Conservation (phyloP, 1,284 basidiomycete species). For the Wallemia ichthyophaga region DNA sequence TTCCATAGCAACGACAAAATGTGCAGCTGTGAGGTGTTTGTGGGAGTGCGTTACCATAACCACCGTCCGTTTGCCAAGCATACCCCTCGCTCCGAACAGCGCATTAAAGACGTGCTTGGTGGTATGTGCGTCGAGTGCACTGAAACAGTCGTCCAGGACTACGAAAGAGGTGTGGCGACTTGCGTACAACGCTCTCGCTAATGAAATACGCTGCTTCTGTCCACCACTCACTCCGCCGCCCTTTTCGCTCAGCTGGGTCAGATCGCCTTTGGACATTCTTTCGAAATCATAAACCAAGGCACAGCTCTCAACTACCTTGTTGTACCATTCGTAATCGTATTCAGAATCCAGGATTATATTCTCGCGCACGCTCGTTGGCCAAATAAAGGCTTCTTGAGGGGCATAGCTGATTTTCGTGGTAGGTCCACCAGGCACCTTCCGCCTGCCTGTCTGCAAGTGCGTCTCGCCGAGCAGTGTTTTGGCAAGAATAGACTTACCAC, state of each 20-base stretch:
- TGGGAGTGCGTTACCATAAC: slow-evolving; percentile 6
- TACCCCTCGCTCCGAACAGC: slow-evolving; percentile 4
- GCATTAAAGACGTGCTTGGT: slow-evolving; percentile 4
- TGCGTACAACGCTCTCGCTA: slow-evolving; percentile 6
- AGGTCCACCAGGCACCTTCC: slow-evolving; percentile 1
- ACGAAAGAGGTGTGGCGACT: slow-evolving; percentile 1
- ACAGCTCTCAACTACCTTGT: slow-evolving; percentile 9
- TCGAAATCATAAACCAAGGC: slow-evolving; percentile 5
- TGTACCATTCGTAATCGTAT: slow-evolving; percentile 8
- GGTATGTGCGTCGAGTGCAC: slow-evolving; percentile 2
- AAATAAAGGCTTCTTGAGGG: slow-evolving; percentile 11
- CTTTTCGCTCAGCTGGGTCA: slow-evolving; percentile 7
- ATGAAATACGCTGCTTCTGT: slow-evolving; percentile 9
- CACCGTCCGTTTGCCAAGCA: slow-evolving; percentile 3
- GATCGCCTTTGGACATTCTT: slow-evolving; percentile 4
- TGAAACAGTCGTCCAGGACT: slow-evolving; percentile 7
- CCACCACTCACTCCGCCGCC: slow-evolving; percentile 10
- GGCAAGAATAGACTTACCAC: slow-evolving; percentile 5
- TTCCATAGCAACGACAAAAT: slow-evolving; percentile 4
- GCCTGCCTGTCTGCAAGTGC: not conserved
- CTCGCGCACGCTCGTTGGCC: slow-evolving; percentile 8
- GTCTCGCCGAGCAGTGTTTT: slow-evolving; percentile 5
- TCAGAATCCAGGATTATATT: slow-evolving; percentile 8
- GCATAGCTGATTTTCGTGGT: slow-evolving; percentile 8
- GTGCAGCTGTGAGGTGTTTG: slow-evolving; percentile 5